Evolutionary conservation across 495 filamentous ascomycete species (phyloP).

Genomic region (Trypethelium eluteriae): DNA sequence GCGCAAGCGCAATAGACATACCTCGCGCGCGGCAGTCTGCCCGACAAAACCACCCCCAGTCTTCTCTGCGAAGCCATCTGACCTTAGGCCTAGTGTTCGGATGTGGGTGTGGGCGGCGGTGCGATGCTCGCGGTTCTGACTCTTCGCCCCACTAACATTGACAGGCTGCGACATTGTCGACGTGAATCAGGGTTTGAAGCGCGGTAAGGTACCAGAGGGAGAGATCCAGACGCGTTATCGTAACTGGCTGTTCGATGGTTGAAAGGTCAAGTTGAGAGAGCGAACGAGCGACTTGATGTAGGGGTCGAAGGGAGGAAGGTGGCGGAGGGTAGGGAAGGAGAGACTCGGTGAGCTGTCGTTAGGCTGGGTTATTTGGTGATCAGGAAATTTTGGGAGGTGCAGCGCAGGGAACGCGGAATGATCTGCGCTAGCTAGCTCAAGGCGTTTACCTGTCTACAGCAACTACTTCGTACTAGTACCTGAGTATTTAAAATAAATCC

Average conservation of each 20-base stretch:
- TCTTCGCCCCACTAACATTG: conserved; percentile 43
- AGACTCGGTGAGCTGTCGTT: neutral
- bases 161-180: conserved; percentile 7
- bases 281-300: neutral
- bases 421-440: neutral
- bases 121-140: conserved; percentile 87
- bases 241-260: neutral
- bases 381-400: conserved; percentile 6
- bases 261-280: neutral
- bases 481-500: too few relatives aligned
- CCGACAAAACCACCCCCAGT: conserved; percentile 71
- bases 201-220: neutral
- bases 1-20: conserved; percentile 29
- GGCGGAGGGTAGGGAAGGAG: neutral
- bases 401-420: neutral
- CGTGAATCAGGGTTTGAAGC: neutral
- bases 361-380: neutral
- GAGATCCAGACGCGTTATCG: neutral
- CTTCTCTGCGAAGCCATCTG: conserved; percentile 74
- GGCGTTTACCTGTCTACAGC: neutral
- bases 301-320: neutral
- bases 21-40: conserved; percentile 80
- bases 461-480: too few relatives aligned
- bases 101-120: conserved; percentile 97
- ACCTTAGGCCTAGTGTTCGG: conserved; percentile 77